A percentile compares a stretch with the other conserved stretches of the same genome.
Evolutionary conservation across 177 flowering plant genomes (phyloP).

Genomic region (Vitis hybrid): DNA sequence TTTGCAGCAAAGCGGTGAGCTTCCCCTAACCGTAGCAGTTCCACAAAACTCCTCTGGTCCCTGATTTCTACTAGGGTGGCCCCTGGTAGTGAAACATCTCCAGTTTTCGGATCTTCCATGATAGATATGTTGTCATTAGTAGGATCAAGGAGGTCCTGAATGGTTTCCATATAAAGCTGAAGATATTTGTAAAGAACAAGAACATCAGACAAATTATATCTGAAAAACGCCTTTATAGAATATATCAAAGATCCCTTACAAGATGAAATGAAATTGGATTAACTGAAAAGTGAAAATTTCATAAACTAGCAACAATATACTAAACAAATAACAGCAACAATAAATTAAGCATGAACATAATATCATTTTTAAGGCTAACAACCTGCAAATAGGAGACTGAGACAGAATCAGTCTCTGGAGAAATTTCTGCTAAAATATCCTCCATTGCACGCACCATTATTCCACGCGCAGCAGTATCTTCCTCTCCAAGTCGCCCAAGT

Average conservation of each 20-base stretch:
- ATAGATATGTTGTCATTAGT: slow-evolving; percentile 82
- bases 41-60: slow-evolving; percentile 79
- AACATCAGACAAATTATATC: slow-evolving; percentile 4
- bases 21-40: slow-evolving; percentile 80
- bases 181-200: slow-evolving; percentile 12
- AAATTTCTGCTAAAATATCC: slow-evolving; percentile 71
- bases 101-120: slow-evolving; percentile 89
- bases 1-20: slow-evolving; percentile 95
- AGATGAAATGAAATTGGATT: not conserved
- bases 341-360: not conserved
- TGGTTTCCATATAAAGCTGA: slow-evolving; percentile 98
- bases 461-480: slow-evolving; percentile 89
- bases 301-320: not conserved
- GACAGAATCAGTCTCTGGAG: slow-evolving; percentile 73
- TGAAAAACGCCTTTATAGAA: not conserved
- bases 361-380: slow-evolving; percentile 6
- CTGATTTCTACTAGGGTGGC: slow-evolving; percentile 75
- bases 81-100: slow-evolving; percentile 95
- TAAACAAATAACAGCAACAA: slow-evolving; percentile 3
- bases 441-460: slow-evolving; percentile 99
- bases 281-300: not conserved
- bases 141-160: slow-evolving; percentile 96
- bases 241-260: not conserved
- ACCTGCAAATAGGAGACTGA: slow-evolving; percentile 95
- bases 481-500: slow-evolving; percentile 92